Conservation (phyloP, 2,329 filamentous ascomycete species). For the Corinectria fuckeliana region DNA sequence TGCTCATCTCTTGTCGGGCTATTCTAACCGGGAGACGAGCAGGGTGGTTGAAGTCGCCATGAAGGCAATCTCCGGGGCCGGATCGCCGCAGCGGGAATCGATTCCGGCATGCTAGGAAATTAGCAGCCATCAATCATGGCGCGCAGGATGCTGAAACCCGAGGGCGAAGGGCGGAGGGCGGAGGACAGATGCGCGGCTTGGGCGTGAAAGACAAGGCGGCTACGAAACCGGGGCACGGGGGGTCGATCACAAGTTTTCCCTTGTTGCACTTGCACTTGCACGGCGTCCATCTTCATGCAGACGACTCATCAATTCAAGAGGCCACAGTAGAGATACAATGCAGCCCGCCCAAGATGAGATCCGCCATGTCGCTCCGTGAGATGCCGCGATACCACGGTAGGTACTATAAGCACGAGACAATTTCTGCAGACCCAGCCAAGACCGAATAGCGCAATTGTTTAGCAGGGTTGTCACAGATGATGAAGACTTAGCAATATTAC, state of each 20-base stretch:
- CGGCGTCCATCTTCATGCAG: constrained; percentile 11
- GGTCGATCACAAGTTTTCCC: constrained; percentile 11
- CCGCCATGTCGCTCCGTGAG: neutral
- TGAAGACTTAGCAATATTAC: constrained; percentile 21
- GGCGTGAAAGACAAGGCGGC: neutral
- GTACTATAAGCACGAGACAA: constrained; percentile 22
- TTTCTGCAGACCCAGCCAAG: constrained; percentile 28
- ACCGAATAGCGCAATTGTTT: constrained; percentile 30
- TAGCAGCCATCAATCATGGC: constrained; percentile 28
- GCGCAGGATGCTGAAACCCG: constrained; percentile 28
- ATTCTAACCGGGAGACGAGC: constrained; percentile 27
- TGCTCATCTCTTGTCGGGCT: constrained; percentile 31
- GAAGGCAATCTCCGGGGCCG: constrained; percentile 36
- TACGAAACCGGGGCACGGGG: neutral
- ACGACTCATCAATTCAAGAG: neutral
- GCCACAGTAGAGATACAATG: neutral
- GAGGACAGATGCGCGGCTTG: constrained; percentile 14
- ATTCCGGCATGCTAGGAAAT: constrained; percentile 34
- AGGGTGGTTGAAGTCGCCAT: constrained; percentile 21
- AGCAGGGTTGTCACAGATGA: constrained; percentile 32
- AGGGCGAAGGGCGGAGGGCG: constrained; percentile 25
- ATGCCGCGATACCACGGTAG: constrained; percentile 9
- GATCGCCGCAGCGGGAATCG: constrained; percentile 33
- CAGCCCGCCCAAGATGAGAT: neutral
- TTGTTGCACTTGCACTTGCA: neutral